These are phyloP conservation scores for Lathyrus oleraceus DNA, from an alignment of 306 rosid genomes.

Conservation along the genomic window DNA sequence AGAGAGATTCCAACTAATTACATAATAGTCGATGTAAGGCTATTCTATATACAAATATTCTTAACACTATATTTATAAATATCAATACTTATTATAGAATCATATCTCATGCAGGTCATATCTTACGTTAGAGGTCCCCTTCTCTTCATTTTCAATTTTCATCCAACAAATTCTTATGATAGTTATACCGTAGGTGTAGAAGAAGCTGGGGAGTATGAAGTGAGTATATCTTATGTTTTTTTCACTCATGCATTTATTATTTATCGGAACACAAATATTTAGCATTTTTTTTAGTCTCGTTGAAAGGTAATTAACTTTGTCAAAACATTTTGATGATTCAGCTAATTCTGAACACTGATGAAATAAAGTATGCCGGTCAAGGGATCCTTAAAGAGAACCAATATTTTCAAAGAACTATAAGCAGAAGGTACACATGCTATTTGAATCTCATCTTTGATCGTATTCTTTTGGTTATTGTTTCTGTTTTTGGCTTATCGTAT, in stretches of 20 bases:
- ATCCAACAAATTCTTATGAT: slow-evolving; percentile 75
- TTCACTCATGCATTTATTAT: neutral
- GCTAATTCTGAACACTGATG: slow-evolving; percentile 80
- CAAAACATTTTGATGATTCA: slow-evolving; percentile 43
- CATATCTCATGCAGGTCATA: slow-evolving; percentile 65
- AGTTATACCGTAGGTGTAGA: slow-evolving; percentile 76
- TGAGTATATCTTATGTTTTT: slow-evolving; percentile 39
- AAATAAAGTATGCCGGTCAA: slow-evolving; percentile 76
- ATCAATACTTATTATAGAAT: neutral
- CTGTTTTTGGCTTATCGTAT: neutral
- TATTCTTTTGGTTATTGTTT: neutral
- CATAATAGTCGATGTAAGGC: too few relatives aligned
- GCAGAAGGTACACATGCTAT: slow-evolving; percentile 55
- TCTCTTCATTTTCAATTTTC: slow-evolving; percentile 84
- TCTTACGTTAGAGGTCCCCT: slow-evolving; percentile 85
- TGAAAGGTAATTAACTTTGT: slow-evolving; percentile 30
- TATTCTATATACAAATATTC: too few relatives aligned
- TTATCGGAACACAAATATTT: neutral
- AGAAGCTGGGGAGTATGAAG: slow-evolving; percentile 97
- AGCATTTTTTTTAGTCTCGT: slow-evolving; percentile 8
- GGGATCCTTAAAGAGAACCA: slow-evolving; percentile 66
- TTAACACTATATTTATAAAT: too few relatives aligned
- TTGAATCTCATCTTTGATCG: slow-evolving; percentile 3
- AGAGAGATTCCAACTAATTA: too few relatives aligned
- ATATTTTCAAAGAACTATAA: slow-evolving; percentile 62